Percentiles rank a stretch among this genome's conserved stretches.
phyloP scores from a whole-genome alignment of 352 stramenopile species.

The Phytophthora ramorum region DNA sequence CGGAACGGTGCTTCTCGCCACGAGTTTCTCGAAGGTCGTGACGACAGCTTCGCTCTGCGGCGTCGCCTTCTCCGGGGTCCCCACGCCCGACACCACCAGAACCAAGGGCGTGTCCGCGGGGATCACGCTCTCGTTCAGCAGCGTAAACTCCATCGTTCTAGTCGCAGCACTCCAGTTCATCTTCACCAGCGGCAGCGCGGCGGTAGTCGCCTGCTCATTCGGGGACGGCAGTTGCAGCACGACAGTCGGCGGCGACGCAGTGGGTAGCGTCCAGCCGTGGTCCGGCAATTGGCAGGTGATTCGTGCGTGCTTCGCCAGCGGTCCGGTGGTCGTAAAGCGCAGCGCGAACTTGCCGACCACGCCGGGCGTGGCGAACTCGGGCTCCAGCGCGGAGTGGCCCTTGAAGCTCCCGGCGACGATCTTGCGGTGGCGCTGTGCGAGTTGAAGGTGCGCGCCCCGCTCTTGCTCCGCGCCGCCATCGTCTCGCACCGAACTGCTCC shows the following conservation, averaged over 20 bases:
- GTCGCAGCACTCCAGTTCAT: constrained; percentile 40
- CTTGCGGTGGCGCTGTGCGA: constrained; percentile 73
- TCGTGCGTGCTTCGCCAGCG: constrained; percentile 49
- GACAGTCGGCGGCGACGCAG: constrained; percentile 26
- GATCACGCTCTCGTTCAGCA: constrained; percentile 51
- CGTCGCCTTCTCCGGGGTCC: constrained; percentile 61
- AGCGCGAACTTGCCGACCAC: constrained; percentile 58
- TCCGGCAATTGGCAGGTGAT: constrained; percentile 63
- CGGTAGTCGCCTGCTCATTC: constrained; percentile 19
- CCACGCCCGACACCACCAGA: constrained; percentile 62
- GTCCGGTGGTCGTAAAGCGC: constrained; percentile 52
- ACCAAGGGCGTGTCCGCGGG: constrained; percentile 43
- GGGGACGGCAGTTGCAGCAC: constrained; percentile 47
- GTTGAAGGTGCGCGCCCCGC: constrained; percentile 64
- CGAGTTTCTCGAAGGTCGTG: constrained; percentile 71
- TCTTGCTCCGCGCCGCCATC: constrained; percentile 37
- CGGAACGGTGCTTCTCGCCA: constrained; percentile 56
- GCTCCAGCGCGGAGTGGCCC: constrained; percentile 47
- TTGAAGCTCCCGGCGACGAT: constrained; percentile 63
- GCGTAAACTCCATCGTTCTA: constrained; percentile 59
- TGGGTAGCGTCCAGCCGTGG: constrained; percentile 58
- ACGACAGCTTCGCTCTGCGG: constrained; percentile 53
- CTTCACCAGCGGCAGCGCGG: constrained; percentile 37
- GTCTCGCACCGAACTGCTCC: constrained; percentile 5
- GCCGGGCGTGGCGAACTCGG: constrained; percentile 54